phyloP scores from a whole-genome alignment of 2,329 filamentous ascomycete genomes.

The Penicillium crustosum region DNA sequence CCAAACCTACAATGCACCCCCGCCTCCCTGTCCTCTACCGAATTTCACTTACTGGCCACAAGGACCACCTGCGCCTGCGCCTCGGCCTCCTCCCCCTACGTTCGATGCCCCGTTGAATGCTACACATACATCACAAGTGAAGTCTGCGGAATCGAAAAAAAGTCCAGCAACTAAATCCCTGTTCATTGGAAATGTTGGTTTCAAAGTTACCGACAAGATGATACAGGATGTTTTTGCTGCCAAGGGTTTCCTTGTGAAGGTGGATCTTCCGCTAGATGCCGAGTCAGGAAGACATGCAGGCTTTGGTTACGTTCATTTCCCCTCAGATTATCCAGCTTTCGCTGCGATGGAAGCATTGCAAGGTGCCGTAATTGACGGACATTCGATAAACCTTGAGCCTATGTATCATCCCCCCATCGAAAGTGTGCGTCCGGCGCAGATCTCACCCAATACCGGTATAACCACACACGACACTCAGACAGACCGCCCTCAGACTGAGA shows the following conservation, averaged over 20 bases:
- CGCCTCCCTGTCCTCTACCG: slow-evolving; percentile 1
- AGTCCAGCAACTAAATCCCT: slow-evolving; percentile 25
- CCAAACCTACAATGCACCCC: not conserved
- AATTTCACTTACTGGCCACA: not conserved
- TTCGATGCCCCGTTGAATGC: not conserved
- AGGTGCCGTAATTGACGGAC: slow-evolving; percentile 39
- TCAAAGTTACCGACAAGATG: slow-evolving; percentile 37
- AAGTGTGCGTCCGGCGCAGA: slow-evolving; percentile 9
- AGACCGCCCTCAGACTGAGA: not conserved
- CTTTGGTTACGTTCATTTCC: slow-evolving; percentile 43
- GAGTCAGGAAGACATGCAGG: slow-evolving; percentile 38
- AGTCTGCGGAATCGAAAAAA: slow-evolving; percentile 3
- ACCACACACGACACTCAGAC: not conserved
- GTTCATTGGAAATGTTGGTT: slow-evolving; percentile 45
- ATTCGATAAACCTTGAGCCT: slow-evolving; percentile 43
- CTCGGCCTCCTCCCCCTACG: not conserved
- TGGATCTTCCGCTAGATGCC: slow-evolving; percentile 37
- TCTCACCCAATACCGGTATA: not conserved
- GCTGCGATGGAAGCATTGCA: slow-evolving; percentile 40
- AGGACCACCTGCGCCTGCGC: not conserved
- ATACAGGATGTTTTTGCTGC: slow-evolving; percentile 40
- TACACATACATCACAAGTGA: not conserved
- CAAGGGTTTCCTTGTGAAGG: slow-evolving; percentile 38
- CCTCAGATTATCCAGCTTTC: slow-evolving; percentile 35
- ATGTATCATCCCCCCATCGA: slow-evolving; percentile 32